phyloP scores from a whole-genome alignment of 768 basidiomycete species.

The Gloeophyllum trabeum region DNA sequence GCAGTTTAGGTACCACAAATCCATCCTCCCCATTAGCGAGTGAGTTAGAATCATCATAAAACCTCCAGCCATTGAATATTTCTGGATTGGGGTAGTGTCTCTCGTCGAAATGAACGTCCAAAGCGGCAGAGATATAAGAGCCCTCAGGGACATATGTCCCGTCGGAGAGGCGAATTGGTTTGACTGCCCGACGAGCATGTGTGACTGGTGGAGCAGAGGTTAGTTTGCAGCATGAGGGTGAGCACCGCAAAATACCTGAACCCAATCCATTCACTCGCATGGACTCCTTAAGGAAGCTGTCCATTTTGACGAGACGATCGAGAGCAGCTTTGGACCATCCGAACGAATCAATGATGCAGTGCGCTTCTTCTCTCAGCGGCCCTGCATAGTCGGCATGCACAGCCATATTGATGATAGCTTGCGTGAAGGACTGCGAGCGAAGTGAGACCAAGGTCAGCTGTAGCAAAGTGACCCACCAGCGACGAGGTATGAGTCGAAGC shows the following conservation, averaged over 20 bases:
- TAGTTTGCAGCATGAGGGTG: too few relatives aligned
- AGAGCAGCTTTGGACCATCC: conserved; percentile 19
- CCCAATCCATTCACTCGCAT: conserved; percentile 12
- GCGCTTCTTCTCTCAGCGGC: conserved; percentile 20
- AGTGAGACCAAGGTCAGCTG: too few relatives aligned
- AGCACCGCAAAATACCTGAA: too few relatives aligned
- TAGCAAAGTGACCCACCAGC: too few relatives aligned
- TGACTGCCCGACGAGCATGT: conserved; percentile 7
- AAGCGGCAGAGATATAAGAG: conserved; percentile 5
- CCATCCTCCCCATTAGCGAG: background rate
- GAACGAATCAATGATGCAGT: conserved; percentile 9
- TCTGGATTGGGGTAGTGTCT: conserved; percentile 6
- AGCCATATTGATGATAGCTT: conserved; percentile 18
- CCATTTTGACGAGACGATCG: conserved; percentile 17
- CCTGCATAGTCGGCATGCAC: conserved; percentile 14
- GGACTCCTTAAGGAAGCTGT: conserved; percentile 21
- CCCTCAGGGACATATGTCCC: conserved; percentile 10
- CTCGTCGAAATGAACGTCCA: conserved; percentile 8
- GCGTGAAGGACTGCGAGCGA: conserved; percentile 15
- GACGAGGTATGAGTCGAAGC: too few relatives aligned
- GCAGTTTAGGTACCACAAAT: too few relatives aligned
- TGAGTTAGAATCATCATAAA: conserved; percentile 1
- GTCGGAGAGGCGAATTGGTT: conserved; percentile 9
- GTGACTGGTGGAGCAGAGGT: too few relatives aligned
- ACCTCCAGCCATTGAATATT: conserved; percentile 10